Evolutionary conservation across 2,329 filamentous ascomycete genomes (phyloP).

Genomic region (Pseudopithomyces chartarum): DNA sequence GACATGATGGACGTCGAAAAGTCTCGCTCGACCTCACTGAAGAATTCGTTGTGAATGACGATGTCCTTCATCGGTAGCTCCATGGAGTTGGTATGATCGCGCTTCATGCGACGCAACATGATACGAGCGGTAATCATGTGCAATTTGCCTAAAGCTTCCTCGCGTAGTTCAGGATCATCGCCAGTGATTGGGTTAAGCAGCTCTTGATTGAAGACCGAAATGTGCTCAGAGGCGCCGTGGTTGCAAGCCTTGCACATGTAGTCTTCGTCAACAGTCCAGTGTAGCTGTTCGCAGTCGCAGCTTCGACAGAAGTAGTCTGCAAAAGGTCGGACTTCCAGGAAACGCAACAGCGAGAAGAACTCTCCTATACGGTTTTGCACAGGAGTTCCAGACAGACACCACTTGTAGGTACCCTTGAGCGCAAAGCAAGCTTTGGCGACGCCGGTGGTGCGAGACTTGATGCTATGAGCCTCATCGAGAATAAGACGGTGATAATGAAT

Average conservation of each 20-base stretch:
- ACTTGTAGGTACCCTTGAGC: conserved; percentile 84
- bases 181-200: conserved; percentile 76
- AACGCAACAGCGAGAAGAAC: conserved; percentile 92
- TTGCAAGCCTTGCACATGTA: conserved; percentile 74
- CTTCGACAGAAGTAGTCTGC: conserved; percentile 92
- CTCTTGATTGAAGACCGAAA: conserved; percentile 93
- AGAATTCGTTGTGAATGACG: conserved; percentile 91
- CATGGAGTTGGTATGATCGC: conserved; percentile 91
- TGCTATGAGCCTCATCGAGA: conserved; percentile 93
- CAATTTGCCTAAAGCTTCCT: conserved; percentile 77
- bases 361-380: conserved; percentile 97
- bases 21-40: conserved; percentile 93
- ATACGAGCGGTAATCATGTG: conserved; percentile 88
- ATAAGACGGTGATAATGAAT: conserved; percentile 90
- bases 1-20: conserved; percentile 96
- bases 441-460: conserved; percentile 87
- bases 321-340: conserved; percentile 86
- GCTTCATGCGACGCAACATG: conserved; percentile 94
- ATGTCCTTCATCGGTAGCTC: conserved; percentile 95
- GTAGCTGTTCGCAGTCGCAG: conserved; percentile 78
- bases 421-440: conserved; percentile 96
- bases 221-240: conserved; percentile 67
- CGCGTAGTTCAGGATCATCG: conserved; percentile 59
- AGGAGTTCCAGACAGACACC: conserved; percentile 94
- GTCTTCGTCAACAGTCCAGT: conserved; percentile 79